These are phyloP conservation scores for Cyberlindnera maritima DNA, from an alignment of 805 yeast species.

Conservation along the genomic window DNA sequence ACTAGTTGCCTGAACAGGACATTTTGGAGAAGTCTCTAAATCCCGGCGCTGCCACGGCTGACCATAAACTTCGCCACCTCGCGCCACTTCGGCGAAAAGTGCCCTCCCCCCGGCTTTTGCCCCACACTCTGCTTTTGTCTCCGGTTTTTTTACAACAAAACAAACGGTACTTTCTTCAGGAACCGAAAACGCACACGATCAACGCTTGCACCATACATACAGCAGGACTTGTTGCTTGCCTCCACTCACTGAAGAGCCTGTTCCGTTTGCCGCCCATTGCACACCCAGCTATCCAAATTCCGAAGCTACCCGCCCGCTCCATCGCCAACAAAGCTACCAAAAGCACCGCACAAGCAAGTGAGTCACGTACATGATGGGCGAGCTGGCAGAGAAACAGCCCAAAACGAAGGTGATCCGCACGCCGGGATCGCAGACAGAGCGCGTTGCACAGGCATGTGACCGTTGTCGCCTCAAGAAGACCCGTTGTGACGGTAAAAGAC, in stretches of 20 bases:
- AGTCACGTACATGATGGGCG: neutral
- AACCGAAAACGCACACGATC: no score
- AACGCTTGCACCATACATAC: no score
- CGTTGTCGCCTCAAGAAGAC: constrained; percentile 81
- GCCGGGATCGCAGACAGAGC: constrained; percentile 60
- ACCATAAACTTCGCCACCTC: no score
- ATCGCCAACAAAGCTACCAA: no score
- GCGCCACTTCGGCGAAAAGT: neutral
- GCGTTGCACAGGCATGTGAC: constrained; percentile 92
- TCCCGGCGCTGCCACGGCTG: neutral
- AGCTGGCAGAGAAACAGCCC: constrained; percentile 4
- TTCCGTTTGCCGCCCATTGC: no score
- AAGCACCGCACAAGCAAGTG: no score
- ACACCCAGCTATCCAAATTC: neutral
- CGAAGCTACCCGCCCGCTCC: no score
- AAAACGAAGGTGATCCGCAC: constrained; percentile 54
- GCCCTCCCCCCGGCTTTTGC: neutral
- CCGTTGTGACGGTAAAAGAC: constrained; percentile 70
- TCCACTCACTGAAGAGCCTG: no score
- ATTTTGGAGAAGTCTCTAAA: neutral
- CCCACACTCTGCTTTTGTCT: constrained; percentile 1
- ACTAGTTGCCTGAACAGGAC: no score
- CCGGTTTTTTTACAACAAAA: no score
- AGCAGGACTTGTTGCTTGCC: no score
- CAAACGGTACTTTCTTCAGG: no score